phyloP scores from a whole-genome alignment of 305 asterid species.

The Lippia alba region DNA sequence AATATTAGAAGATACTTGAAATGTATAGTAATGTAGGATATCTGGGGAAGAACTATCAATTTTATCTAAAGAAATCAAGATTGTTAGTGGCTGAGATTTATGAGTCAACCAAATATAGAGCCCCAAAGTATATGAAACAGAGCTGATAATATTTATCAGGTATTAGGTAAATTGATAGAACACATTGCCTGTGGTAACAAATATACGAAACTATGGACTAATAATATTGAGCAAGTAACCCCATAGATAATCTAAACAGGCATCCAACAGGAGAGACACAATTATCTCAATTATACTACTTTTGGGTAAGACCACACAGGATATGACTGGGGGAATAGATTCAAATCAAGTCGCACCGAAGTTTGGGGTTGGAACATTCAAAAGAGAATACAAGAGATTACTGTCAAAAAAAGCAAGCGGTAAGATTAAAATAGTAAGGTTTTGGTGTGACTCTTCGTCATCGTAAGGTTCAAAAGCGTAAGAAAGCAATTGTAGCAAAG shows the following conservation, averaged over 20 bases:
- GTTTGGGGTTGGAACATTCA: neutral
- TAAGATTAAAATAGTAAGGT: neutral
- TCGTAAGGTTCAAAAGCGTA: neutral
- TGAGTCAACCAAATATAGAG: no score
- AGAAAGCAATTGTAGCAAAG: neutral
- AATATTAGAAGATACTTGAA: neutral
- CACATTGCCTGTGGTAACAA: neutral
- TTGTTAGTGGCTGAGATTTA: no score
- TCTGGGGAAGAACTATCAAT: neutral
- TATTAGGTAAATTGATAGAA: neutral
- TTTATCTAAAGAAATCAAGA: constrained; percentile 12
- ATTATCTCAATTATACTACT: neutral
- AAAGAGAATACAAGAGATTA: no score
- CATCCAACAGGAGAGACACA: constrained; percentile 1
- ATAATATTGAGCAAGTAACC: constrained; percentile 6
- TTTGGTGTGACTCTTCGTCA: neutral
- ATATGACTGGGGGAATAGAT: neutral
- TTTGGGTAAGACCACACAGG: neutral
- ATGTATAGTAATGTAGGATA: neutral
- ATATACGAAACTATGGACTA: neutral
- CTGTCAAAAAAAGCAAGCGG: no score
- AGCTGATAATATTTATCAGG: no score
- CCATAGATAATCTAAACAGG: neutral
- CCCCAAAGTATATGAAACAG: neutral
- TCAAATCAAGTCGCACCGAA: neutral